Base-by-base conservation (phyloP, 2,329 filamentous ascomycete species). In the Pseudogymnoascus sp. region DNA sequence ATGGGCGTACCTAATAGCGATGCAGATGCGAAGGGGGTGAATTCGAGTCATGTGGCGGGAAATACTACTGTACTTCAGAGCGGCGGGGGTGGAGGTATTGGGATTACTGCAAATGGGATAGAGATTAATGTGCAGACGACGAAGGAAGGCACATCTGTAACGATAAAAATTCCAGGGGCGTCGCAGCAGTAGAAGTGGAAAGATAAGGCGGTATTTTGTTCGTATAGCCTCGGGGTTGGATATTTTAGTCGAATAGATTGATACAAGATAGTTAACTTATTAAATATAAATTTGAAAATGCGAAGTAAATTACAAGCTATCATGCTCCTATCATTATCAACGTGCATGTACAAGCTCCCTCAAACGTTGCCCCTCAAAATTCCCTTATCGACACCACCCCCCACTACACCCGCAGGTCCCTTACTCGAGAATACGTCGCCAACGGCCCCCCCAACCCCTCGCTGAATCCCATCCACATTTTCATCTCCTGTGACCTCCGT, bases 231-330 rank as follows among this genome's bases (percentile, higher is more conserved):
- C 3, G 4, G 8, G 16, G 28, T 30, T 30, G 28, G 28, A 30
- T 30, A 30, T 30, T 30, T 30, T 30, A 30, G 7, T 30, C 9
- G 28, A 30, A 30, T 6, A 30, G 28, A 2, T 19, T 3, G 16
- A 11, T 22, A 22, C 11, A 19, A 19, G 16, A 16, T 41, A 22
- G 16, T 16, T 41, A 41, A 19, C n/a, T 4, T 41, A 19, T 41
- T 72, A 63, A 69, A 69, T 62, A 67, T 71, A 58, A 71, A 72
- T 41, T 69, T 70, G 49, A 49, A 69, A 61, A 69, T 71, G 4
- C 70, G 71, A 66, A 69, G 69, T 23, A 69, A 70, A 62, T 62
- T 71, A 11, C 69, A 66, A 22, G 69, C 71, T 63, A 69, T 69
- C 62, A 69, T 70, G 67, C 66, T 71, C 65, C 71, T 19, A 41